Base-by-base conservation (phyloP, 495 filamentous ascomycete genomes). In the Umbilicaria muhlenbergii region DNA sequence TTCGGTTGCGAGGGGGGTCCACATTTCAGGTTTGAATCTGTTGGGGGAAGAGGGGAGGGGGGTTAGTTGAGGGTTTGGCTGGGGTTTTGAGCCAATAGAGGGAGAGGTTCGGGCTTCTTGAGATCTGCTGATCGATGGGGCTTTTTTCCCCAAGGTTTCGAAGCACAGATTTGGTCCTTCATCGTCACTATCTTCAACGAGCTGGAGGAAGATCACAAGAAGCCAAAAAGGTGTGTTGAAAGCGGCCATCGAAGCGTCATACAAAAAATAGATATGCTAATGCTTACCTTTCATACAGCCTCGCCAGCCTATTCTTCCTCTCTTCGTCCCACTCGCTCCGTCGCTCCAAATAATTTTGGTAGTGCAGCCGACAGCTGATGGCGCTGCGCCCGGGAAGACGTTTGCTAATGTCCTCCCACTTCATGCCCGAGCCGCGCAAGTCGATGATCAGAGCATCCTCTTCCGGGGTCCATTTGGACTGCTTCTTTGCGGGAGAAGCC, bases 11-110 rank as follows among this genome's bases (percentile, higher is more conserved):
- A 98, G 78, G 51, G 85, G 85, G 36, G 79, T 77, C 91, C 91
- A 98, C 85, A 98, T 94, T 51, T 95, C 86, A 48, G 81, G 74
- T 60, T 94, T 95, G 69, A 95, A 93, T 56, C 89, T 96, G 58
- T 43, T 32, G 21, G 32, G 17, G 28, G 17, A 34, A 13, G 24
- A 0, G 8, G 3, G 24, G 8, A 13, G 24, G 2, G 8, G 3
- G 24, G 8, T 28, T 28, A 28, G 24, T 28, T 28, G 0, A 28
- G 8, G 7, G 8, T 7, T 28, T 28, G n/a, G n/a, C 24, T 21
- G 8, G 1, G 1, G 24, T 28, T 28, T 28, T 8, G 6, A 28
- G 24, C 24, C 24, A 3, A 28, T 1, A 10, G 24, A 28, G 3
- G 24, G 8, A 28, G 24, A 6, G 24, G 6, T 6, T 28, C 6